Conservation (phyloP, 1,284 basidiomycete genomes). For the Volvariella volvacea region DNA sequence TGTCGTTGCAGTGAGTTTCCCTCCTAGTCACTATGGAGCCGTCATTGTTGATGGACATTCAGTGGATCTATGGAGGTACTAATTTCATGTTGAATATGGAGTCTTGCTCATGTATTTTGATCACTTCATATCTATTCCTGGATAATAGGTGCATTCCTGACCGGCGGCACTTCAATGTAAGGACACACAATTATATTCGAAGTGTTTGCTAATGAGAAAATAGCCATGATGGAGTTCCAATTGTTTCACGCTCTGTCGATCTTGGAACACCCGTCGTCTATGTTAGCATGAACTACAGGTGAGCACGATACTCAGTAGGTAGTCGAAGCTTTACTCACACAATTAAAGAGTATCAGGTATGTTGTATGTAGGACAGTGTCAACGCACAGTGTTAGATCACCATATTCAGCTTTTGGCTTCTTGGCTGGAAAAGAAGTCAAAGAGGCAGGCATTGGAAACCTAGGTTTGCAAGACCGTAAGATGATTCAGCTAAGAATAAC, state of each 20-base stretch:
- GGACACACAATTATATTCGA: too few species aligned
- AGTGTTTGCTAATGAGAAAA: too few species aligned
- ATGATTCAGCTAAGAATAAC: too few species aligned
- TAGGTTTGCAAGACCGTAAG: conserved; percentile 40
- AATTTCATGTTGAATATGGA: too few species aligned
- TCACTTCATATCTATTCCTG: too few species aligned
- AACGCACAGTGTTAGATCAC: too few species aligned
- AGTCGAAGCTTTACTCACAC: too few species aligned
- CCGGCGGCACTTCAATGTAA: conserved; percentile 30
- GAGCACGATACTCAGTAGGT: too few species aligned
- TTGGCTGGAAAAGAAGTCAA: conserved; percentile 34
- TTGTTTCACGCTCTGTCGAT: conserved; percentile 20
- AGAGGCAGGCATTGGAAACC: conserved; percentile 33
- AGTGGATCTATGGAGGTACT: conserved; percentile 56
- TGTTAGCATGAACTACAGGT: conserved; percentile 23
- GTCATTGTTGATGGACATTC: not conserved
- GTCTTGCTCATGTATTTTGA: not conserved
- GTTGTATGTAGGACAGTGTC: too few species aligned
- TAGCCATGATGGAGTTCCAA: conserved; percentile 23
- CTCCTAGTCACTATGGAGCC: not conserved
- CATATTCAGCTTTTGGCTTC: conserved; percentile 30
- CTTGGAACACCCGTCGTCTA: conserved; percentile 17
- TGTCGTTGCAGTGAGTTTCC: conserved; percentile 41
- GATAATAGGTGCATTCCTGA: conserved; percentile 44
- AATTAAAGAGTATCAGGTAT: too few species aligned